Evolutionary conservation across 192 early-diverging fungal species (phyloP).

Genomic region (Podila minutissima): DNA sequence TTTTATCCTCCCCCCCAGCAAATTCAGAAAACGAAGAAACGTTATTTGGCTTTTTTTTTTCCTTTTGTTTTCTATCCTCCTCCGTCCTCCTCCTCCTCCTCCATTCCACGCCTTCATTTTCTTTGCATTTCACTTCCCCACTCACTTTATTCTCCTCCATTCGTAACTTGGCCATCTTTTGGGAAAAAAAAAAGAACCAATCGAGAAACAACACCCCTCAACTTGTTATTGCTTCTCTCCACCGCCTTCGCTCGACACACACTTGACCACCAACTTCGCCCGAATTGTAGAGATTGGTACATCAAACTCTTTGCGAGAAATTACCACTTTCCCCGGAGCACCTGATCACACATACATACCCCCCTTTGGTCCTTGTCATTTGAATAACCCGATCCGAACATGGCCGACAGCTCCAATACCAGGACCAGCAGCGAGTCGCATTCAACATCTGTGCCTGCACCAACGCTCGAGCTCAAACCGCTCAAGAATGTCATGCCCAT

Average conservation of each 20-base stretch:
- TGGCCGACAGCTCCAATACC: neutral
- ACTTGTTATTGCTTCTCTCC: too few species aligned
- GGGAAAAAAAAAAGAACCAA: too few species aligned
- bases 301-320: neutral
- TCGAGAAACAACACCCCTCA: too few species aligned
- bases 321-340: too few species aligned
- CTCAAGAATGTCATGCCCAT: conserved; percentile 52
- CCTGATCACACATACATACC: neutral
- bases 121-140: neutral
- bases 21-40: neutral
- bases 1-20: conserved; percentile 1
- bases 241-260: neutral
- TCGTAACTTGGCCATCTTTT: too few species aligned
- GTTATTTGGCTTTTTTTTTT: conserved; percentile 6
- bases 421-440: neutral
- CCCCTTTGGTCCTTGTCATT: neutral
- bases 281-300: neutral
- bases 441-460: neutral
- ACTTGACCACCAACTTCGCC: neutral
- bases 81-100: neutral
- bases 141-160: neutral
- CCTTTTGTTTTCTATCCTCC: conserved; percentile 3
- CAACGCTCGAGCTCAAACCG: conserved; percentile 28
- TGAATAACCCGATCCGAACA: neutral
- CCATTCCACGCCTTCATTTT: neutral